These are phyloP conservation scores for Wickerhamiella alocasiicola DNA, from an alignment of 805 yeast genomes.

Conservation along the genomic window DNA sequence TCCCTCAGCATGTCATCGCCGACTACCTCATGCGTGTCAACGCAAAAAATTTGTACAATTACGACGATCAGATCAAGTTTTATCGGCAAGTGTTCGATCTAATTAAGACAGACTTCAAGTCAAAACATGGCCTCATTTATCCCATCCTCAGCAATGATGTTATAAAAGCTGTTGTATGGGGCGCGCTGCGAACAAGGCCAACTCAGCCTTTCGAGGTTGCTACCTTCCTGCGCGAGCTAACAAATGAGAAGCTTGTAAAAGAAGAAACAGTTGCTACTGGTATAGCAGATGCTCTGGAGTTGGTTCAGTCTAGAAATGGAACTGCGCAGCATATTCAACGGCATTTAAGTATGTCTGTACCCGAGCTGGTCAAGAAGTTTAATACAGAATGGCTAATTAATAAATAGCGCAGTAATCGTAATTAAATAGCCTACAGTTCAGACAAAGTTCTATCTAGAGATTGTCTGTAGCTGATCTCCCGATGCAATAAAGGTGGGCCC, in stretches of 20 bases:
- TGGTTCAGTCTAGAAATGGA: not conserved
- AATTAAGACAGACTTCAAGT: not conserved
- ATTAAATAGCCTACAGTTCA: conserved; percentile 6
- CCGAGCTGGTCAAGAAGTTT: not conserved
- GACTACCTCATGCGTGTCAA: not conserved
- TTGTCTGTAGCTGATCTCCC: conserved; percentile 11
- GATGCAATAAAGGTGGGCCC: conserved; percentile 9
- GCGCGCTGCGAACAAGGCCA: conserved; percentile 1
- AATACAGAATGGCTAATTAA: conserved; percentile 4
- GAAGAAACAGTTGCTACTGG: not conserved
- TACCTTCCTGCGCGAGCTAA: not conserved
- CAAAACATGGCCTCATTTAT: not conserved
- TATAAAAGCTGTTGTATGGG: not conserved
- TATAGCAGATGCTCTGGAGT: not conserved
- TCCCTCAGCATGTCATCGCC: not conserved
- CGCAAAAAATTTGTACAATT: not conserved
- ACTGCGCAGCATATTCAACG: not conserved
- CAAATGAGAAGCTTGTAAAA: not conserved
- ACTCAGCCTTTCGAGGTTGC: conserved; percentile 6
- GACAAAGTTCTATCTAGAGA: conserved; percentile 9
- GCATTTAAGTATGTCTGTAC: not conserved
- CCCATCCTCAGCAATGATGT: not conserved
- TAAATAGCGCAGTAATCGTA: no score
- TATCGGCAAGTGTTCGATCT: not conserved
- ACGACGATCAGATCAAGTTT: not conserved